Evolutionary conservation across 768 basidiomycete species (phyloP).

Genomic region (Russula emetica): DNA sequence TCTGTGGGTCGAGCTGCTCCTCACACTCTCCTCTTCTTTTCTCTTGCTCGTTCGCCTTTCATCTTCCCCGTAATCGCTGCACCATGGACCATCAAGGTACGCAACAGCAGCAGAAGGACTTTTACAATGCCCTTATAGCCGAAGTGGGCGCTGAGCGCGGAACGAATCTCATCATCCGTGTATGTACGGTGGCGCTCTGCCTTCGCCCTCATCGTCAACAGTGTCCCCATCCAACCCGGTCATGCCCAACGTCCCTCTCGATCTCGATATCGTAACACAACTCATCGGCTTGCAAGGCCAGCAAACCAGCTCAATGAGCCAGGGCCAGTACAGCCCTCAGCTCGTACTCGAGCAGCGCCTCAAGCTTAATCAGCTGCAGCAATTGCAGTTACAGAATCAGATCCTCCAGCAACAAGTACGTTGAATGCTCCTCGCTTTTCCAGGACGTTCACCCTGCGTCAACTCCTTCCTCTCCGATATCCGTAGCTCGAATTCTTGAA

Average conservation of each 20-base stretch:
- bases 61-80: neutral
- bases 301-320: conserved; percentile 28
- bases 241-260: conserved; percentile 33
- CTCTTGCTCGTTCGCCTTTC: neutral
- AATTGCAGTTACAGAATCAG: conserved; percentile 74
- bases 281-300: conserved; percentile 47
- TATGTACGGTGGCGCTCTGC: conserved; percentile 27
- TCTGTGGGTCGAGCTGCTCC: neutral
- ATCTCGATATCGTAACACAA: conserved; percentile 48
- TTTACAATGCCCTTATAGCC: conserved; percentile 31
- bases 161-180: conserved; percentile 23
- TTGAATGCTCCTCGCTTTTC: conserved; percentile 11
- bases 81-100: conserved; percentile 25
- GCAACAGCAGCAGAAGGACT: conserved; percentile 33
- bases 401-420: conserved; percentile 87
- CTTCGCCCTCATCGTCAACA: conserved; percentile 21
- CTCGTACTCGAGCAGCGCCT: conserved; percentile 70
- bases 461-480: conserved; percentile 1
- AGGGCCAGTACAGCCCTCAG: conserved; percentile 39
- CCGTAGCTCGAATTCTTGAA: conserved; percentile 35
- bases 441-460: neutral
- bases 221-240: conserved; percentile 24
- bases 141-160: conserved; percentile 27
- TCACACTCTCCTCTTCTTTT: neutral
- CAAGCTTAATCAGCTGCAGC: conserved; percentile 71